Conservation (phyloP, 306 rosid species). For the Cucurbita argyrosperma region DNA sequence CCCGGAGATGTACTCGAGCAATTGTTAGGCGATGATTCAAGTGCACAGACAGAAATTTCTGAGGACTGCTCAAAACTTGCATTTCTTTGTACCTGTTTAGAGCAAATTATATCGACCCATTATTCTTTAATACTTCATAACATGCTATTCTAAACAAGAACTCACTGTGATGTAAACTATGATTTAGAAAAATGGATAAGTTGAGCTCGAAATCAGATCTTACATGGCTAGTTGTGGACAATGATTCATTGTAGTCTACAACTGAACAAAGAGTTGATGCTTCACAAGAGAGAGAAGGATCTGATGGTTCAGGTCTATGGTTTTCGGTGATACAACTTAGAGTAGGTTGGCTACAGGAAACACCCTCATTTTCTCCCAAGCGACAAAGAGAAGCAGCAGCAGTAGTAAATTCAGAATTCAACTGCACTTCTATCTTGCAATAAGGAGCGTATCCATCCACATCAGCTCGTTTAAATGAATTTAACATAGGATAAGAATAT, state of each 20-base stretch:
- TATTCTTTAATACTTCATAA: background rate
- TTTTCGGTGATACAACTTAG: slow-evolving; percentile 19
- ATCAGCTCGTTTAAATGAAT: slow-evolving; percentile 33
- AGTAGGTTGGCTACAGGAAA: slow-evolving; percentile 19
- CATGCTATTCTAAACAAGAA: background rate
- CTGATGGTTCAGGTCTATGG: slow-evolving; percentile 28
- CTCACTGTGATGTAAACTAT: background rate
- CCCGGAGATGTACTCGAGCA: slow-evolving; percentile 7
- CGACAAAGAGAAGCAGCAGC: slow-evolving; percentile 21
- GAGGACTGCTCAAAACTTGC: slow-evolving; percentile 22
- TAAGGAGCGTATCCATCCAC: slow-evolving; percentile 51
- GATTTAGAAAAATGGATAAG: background rate
- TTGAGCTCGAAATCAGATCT: slow-evolving; percentile 16
- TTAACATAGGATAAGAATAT: slow-evolving; percentile 43
- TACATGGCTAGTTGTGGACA: slow-evolving; percentile 31
- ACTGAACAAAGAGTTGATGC: slow-evolving; percentile 40
- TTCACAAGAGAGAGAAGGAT: slow-evolving; percentile 37
- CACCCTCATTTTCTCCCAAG: slow-evolving; percentile 19
- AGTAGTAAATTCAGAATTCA: slow-evolving; percentile 23
- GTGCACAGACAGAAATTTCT: slow-evolving; percentile 26
- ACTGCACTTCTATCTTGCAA: slow-evolving; percentile 55
- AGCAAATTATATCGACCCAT: background rate
- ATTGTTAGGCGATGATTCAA: slow-evolving; percentile 26
- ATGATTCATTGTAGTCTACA: slow-evolving; percentile 25
- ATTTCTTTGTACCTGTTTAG: slow-evolving; percentile 36